A percentile compares a stretch with the other conserved stretches of the same genome.
Conservation (phyloP, 2,329 filamentous ascomycete species). For the Alternaria gaisen region DNA sequence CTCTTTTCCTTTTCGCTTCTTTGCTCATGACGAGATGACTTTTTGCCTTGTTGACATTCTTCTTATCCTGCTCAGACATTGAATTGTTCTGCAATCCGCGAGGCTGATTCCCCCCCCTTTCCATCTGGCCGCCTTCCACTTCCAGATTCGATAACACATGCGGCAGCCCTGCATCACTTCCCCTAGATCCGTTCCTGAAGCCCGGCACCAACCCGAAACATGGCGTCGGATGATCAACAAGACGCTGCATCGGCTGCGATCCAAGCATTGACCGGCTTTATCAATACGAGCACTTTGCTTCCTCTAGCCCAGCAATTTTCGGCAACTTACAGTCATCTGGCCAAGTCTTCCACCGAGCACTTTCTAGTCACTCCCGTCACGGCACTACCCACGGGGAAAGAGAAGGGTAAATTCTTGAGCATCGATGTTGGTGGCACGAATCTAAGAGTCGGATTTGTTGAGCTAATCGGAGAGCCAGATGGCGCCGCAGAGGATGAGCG, state of each 20-base stretch:
- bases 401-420: constrained; percentile 66
- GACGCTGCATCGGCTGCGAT: constrained; percentile 27
- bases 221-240: constrained; percentile 24
- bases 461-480: constrained; percentile 61
- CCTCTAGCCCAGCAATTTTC: constrained; percentile 48
- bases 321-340: constrained; percentile 46
- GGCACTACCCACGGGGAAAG: constrained; percentile 62
- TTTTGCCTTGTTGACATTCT: constrained; percentile 8
- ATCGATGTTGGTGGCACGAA: constrained; percentile 71
- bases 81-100: background rate
- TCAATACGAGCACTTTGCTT: constrained; percentile 44
- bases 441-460: constrained; percentile 72
- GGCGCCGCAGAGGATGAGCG: constrained; percentile 21
- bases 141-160: constrained; percentile 8
- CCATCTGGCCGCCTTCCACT: background rate
- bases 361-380: constrained; percentile 54
- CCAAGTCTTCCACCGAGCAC: constrained; percentile 49
- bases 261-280: constrained; percentile 44
- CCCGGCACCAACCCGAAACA: constrained; percentile 19
- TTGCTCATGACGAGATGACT: constrained; percentile 9
- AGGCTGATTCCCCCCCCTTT: background rate
- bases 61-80: constrained; percentile 5
- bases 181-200: constrained; percentile 1
- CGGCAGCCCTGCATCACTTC: constrained; percentile 12
- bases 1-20: constrained; percentile 2